Conservation (phyloP, 768 basidiomycete species). For the Russula sp. region DNA sequence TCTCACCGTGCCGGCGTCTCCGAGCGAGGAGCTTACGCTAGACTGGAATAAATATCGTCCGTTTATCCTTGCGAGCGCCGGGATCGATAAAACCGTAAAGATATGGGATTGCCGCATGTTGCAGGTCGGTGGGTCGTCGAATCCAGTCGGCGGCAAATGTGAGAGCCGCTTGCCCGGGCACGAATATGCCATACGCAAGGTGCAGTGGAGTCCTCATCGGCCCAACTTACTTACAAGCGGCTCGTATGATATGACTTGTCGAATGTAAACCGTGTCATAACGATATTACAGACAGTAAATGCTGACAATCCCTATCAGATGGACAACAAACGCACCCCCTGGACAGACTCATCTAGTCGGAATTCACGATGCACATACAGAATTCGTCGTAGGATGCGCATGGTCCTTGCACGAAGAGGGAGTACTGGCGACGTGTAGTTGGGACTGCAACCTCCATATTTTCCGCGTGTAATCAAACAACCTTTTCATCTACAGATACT, state of each 20-base stretch:
- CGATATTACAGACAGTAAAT: not conserved
- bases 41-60: slow-evolving; percentile 95
- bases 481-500: not conserved
- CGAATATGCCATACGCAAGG: slow-evolving; percentile 84
- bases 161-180: slow-evolving; percentile 72
- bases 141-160: slow-evolving; percentile 64
- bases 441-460: slow-evolving; percentile 83
- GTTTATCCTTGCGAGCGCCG: slow-evolving; percentile 66
- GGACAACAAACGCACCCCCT: slow-evolving; percentile 60
- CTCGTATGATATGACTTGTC: slow-evolving; percentile 94
- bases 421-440: slow-evolving; percentile 81
- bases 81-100: slow-evolving; percentile 70
- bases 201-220: slow-evolving; percentile 84
- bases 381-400: slow-evolving; percentile 87
- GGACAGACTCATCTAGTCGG: slow-evolving; percentile 49
- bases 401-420: slow-evolving; percentile 94
- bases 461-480: slow-evolving; percentile 44
- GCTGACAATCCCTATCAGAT: slow-evolving; percentile 36
- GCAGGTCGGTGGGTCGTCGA: slow-evolving; percentile 38
- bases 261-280: slow-evolving; percentile 54
- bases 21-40: slow-evolving; percentile 70
- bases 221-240: slow-evolving; percentile 64
- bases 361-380: slow-evolving; percentile 85
- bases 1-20: slow-evolving; percentile 72
- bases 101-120: slow-evolving; percentile 90